Percentiles rank a stretch among this genome's conserved stretches.
Conservation (phyloP, 73 alveolate genomes). For the Paramecium pentaurelia region DNA sequence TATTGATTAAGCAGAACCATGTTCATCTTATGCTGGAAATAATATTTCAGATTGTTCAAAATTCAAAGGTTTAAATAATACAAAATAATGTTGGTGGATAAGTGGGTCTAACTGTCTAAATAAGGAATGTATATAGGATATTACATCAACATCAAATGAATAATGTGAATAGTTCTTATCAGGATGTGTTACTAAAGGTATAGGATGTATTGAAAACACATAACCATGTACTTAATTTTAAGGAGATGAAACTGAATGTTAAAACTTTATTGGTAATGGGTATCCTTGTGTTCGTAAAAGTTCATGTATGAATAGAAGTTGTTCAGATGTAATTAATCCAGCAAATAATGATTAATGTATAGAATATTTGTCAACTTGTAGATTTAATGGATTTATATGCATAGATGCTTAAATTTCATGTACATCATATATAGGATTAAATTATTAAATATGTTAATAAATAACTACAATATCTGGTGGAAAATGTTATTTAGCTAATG, state of each 20-base stretch:
- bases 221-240: not conserved
- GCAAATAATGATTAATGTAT: not conserved
- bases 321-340: conserved; percentile 4
- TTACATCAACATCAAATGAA: not conserved
- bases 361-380: not conserved
- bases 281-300: not conserved
- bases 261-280: not conserved
- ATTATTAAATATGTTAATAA: not conserved
- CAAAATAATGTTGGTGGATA: conserved; percentile 8
- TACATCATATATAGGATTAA: not conserved
- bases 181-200: not conserved
- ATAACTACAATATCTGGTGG: not conserved
- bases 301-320: not conserved
- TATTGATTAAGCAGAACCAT: not conserved
- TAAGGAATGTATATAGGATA: not conserved
- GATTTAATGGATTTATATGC: not conserved
- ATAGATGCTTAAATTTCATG: conserved; percentile 24
- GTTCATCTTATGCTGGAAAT: not conserved
- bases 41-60: not conserved
- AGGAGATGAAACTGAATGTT: conserved; percentile 5
- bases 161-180: not conserved
- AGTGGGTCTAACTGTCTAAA: not conserved
- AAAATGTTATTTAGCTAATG: not conserved
- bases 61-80: not conserved
- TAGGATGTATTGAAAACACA: not conserved